phyloP scores from a whole-genome alignment of 1,139 yeast species.

The Schizosaccharomyces versatilis region DNA sequence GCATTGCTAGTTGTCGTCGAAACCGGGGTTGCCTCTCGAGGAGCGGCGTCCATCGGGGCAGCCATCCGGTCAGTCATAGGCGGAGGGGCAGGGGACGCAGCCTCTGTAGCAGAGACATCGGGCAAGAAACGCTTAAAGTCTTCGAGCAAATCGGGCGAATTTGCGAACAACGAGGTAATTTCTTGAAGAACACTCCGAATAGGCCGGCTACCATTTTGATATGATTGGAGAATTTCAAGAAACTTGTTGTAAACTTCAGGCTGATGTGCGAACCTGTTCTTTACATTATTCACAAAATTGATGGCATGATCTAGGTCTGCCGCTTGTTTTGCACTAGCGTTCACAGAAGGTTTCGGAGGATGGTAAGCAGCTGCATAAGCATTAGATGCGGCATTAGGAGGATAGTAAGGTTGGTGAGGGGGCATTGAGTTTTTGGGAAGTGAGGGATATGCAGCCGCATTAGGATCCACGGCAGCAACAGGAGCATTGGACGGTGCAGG shows the following conservation, averaged over 20 bases:
- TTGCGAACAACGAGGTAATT: constrained; percentile 67
- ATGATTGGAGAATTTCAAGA: constrained; percentile 82
- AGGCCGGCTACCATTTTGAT: constrained; percentile 87
- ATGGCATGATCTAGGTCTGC: constrained; percentile 95
- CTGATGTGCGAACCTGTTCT: constrained; percentile 76
- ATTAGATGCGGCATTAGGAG: not conserved
- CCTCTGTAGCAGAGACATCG: constrained; percentile 26
- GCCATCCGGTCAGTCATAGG: constrained; percentile 9
- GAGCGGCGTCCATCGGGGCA: constrained; percentile 10
- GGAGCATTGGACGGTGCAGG: not conserved
- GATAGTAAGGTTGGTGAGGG: not conserved
- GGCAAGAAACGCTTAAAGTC: constrained; percentile 92
- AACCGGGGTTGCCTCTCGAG: constrained; percentile 20
- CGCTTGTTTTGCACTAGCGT: constrained; percentile 26
- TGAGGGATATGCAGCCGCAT: not conserved
- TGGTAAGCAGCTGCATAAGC: not conserved
- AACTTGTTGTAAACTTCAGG: constrained; percentile 92
- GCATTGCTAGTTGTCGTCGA: not conserved
- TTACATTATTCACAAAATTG: constrained; percentile 83
- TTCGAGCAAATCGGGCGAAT: constrained; percentile 81
- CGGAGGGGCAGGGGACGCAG: not conserved
- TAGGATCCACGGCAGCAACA: not conserved
- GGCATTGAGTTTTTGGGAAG: not conserved
- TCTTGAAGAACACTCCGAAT: constrained; percentile 87
- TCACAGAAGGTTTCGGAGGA: not conserved